These are phyloP conservation scores for Kwoniella europaea DNA, from an alignment of 768 basidiomycete genomes.

Conservation along the genomic window DNA sequence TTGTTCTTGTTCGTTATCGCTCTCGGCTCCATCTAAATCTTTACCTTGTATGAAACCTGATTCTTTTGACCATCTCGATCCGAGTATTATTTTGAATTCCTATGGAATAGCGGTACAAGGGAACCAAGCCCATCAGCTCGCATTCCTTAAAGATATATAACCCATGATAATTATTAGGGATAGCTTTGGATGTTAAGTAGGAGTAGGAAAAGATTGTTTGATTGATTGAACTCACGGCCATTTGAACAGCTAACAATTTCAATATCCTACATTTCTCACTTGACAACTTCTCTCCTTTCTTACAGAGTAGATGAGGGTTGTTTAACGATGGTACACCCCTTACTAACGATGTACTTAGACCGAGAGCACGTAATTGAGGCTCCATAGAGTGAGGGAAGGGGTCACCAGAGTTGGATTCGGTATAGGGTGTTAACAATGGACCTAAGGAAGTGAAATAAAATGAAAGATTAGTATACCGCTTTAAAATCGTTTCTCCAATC, in stretches of 20 bases:
- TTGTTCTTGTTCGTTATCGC: slow-evolving; percentile 11
- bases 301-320: slow-evolving; percentile 80
- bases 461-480: not conserved
- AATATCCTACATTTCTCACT: slow-evolving; percentile 89
- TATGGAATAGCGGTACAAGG: slow-evolving; percentile 12
- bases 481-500: no score
- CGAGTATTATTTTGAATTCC: slow-evolving; percentile 56
- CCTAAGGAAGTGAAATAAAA: slow-evolving; percentile 60
- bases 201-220: no score
- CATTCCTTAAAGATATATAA: no score
- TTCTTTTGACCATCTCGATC: slow-evolving; percentile 54
- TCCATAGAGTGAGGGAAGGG: slow-evolving; percentile 98
- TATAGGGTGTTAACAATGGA: slow-evolving; percentile 70
- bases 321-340: slow-evolving; percentile 85
- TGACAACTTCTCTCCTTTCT: slow-evolving; percentile 76
- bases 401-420: slow-evolving; percentile 69
- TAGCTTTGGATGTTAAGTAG: no score
- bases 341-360: slow-evolving; percentile 80
- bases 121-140: no score
- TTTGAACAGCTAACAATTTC: slow-evolving; percentile 85
- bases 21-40: slow-evolving; percentile 30
- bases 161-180: no score
- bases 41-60: slow-evolving; percentile 51
- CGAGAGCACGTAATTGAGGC: slow-evolving; percentile 90
- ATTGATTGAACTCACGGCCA: slow-evolving; percentile 64